Conservation (phyloP, 1,139 yeast genomes). For the Geotrichum klebahnii region DNA sequence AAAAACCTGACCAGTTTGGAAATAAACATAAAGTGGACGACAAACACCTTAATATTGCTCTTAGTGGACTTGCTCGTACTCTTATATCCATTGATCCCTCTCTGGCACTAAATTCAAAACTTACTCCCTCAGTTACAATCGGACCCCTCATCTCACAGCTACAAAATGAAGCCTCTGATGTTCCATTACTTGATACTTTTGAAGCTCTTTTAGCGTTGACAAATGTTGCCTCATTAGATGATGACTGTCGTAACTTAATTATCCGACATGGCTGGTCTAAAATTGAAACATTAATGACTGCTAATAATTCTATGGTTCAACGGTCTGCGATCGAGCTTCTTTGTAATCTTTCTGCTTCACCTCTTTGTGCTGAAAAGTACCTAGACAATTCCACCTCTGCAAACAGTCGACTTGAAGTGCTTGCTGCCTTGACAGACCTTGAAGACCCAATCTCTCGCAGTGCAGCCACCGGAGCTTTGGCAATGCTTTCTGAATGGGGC, state of each 20-base stretch:
- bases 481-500: slow-evolving; percentile 41
- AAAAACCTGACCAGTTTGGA: slow-evolving; percentile 19
- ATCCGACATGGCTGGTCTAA: slow-evolving; percentile 41
- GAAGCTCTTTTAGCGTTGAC: slow-evolving; percentile 50
- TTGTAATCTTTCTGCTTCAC: slow-evolving; percentile 41
- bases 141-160: slow-evolving; percentile 36
- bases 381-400: slow-evolving; percentile 34
- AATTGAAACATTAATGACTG: slow-evolving; percentile 40
- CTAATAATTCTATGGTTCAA: slow-evolving; percentile 37
- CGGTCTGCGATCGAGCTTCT: slow-evolving; percentile 41
- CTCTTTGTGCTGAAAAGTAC: slow-evolving; percentile 39
- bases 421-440: slow-evolving; percentile 35
- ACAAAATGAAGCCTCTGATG: slow-evolving; percentile 26
- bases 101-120: slow-evolving; percentile 37
- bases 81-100: slow-evolving; percentile 40
- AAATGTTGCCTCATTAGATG: slow-evolving; percentile 45
- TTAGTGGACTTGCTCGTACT: slow-evolving; percentile 38
- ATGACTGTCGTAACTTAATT: slow-evolving; percentile 38
- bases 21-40: slow-evolving; percentile 25
- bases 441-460: slow-evolving; percentile 38
- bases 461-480: slow-evolving; percentile 45
- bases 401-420: slow-evolving; percentile 32
- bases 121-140: slow-evolving; percentile 37
- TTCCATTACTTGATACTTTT: slow-evolving; percentile 42
- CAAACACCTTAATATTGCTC: slow-evolving; percentile 29